These are phyloP conservation scores for Xylariales sp. DNA, from an alignment of 2,329 filamentous ascomycete species.

Conservation along the genomic window DNA sequence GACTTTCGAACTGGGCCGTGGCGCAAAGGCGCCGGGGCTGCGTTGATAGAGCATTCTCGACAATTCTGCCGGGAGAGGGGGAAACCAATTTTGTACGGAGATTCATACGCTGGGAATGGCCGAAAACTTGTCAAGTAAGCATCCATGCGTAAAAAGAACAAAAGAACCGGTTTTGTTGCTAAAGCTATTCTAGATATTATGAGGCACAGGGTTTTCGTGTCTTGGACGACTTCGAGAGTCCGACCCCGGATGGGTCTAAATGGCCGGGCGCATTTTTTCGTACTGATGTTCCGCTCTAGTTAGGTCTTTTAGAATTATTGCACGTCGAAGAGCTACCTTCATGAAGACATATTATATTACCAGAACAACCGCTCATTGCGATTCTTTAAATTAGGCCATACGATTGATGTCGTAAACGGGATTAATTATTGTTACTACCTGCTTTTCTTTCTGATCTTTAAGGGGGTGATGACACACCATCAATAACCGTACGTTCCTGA, in stretches of 20 bases:
- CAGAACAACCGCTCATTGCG: too few relatives aligned
- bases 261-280: conserved; percentile 26
- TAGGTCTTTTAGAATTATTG: neutral
- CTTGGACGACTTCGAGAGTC: conserved; percentile 19
- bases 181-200: conserved; percentile 29
- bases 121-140: conserved; percentile 37
- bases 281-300: conserved; percentile 14
- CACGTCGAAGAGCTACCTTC: too few relatives aligned
- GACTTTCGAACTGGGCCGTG: conserved; percentile 31
- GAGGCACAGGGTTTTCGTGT: conserved; percentile 30
- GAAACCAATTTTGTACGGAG: conserved; percentile 21
- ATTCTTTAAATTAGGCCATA: too few relatives aligned
- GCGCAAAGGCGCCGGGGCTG: conserved; percentile 36
- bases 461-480: too few relatives aligned
- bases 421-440: too few relatives aligned
- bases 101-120: conserved; percentile 33
- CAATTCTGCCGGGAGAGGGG: conserved; percentile 22
- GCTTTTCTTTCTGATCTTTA: too few relatives aligned
- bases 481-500: too few relatives aligned
- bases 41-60: conserved; percentile 27
- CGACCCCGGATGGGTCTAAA: conserved; percentile 15
- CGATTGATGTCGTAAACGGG: too few relatives aligned
- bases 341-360: neutral
- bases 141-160: neutral
- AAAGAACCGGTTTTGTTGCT: neutral